Percentiles rank a stretch among this genome's conserved stretches.
Conservation (phyloP, 1,139 yeast species). For the Scheffersomyces cryptocercus region DNA sequence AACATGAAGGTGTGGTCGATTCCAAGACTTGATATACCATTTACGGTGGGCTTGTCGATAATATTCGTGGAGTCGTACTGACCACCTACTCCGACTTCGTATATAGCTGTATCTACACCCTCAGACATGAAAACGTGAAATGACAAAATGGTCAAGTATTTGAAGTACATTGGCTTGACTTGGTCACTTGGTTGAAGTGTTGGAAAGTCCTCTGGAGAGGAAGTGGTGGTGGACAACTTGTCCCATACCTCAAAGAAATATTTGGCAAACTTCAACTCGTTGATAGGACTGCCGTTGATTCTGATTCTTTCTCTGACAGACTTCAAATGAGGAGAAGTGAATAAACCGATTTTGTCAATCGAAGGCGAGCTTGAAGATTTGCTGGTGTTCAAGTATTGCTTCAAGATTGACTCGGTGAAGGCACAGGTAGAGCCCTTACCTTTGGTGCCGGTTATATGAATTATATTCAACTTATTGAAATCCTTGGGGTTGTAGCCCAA, state of each 20-base stretch:
- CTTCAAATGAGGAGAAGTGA: slow-evolving; percentile 93
- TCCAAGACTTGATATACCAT: slow-evolving; percentile 86
- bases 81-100: slow-evolving; percentile 98
- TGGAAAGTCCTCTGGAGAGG: slow-evolving; percentile 64
- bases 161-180: slow-evolving; percentile 89
- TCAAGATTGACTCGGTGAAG: slow-evolving; percentile 78
- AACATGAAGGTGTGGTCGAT: slow-evolving; percentile 90
- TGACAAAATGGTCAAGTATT: slow-evolving; percentile 83
- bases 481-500: slow-evolving; percentile 76
- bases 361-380: slow-evolving; percentile 8
- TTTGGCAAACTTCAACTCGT: slow-evolving; percentile 75
- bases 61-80: slow-evolving; percentile 94
- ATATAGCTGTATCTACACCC: slow-evolving; percentile 88
- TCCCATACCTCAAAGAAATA: slow-evolving; percentile 97
- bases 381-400: slow-evolving; percentile 46
- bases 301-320: slow-evolving; percentile 90
- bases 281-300: slow-evolving; percentile 83
- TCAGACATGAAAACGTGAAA: slow-evolving; percentile 88
- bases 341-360: slow-evolving; percentile 73
- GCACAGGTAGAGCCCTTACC: slow-evolving; percentile 99
- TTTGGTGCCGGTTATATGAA: slow-evolving; percentile 96
- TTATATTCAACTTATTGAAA: slow-evolving; percentile 70
- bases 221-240: slow-evolving; percentile 57
- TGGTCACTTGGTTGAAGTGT: slow-evolving; percentile 62
- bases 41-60: slow-evolving; percentile 73